These are phyloP conservation scores for Lipomyces lipofer DNA, from an alignment of 805 yeast genomes.

Conservation along the genomic window DNA sequence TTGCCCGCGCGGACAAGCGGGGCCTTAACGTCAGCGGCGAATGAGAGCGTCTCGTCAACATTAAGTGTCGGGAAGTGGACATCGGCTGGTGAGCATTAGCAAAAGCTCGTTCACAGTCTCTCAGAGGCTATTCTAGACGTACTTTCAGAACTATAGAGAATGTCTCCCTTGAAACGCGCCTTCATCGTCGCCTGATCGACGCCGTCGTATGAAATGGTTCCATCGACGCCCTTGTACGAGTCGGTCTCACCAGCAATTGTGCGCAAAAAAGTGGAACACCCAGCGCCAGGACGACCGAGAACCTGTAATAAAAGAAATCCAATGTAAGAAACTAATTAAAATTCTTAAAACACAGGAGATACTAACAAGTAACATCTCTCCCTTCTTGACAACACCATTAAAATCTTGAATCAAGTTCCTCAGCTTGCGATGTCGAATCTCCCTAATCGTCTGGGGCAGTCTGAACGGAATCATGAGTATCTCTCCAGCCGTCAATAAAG, in stretches of 20 bases:
- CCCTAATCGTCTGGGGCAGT: constrained; percentile 31
- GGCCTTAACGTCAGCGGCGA: constrained; percentile 69
- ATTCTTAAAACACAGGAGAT: constrained; percentile 34
- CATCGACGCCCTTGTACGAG: constrained; percentile 54
- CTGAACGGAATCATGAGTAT: constrained; percentile 37
- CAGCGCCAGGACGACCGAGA: constrained; percentile 78
- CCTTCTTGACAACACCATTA: constrained; percentile 60
- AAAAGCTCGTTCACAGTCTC: neutral
- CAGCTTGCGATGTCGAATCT: constrained; percentile 14
- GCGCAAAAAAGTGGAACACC: constrained; percentile 61
- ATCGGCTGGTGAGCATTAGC: constrained; percentile 47
- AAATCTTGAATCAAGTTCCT: constrained; percentile 41
- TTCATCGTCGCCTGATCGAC: constrained; percentile 60
- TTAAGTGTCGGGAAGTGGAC: constrained; percentile 76
- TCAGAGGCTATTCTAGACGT: neutral
- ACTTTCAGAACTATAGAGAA: constrained; percentile 39
- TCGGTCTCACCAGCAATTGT: constrained; percentile 72
- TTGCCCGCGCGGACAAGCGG: constrained; percentile 56
- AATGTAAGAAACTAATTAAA: constrained; percentile 53
- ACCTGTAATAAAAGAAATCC: constrained; percentile 67
- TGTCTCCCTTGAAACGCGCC: constrained; percentile 53
- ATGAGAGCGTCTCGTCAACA: constrained; percentile 68
- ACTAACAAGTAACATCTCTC: constrained; percentile 63
- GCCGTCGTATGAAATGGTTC: constrained; percentile 63
- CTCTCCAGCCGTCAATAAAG: constrained; percentile 49